Evolutionary conservation across 176 grass and related monocot genomes (phyloP), one percentile per base, ranked within the genome.

Genomic region (Alloteropsis semialata): DNA sequence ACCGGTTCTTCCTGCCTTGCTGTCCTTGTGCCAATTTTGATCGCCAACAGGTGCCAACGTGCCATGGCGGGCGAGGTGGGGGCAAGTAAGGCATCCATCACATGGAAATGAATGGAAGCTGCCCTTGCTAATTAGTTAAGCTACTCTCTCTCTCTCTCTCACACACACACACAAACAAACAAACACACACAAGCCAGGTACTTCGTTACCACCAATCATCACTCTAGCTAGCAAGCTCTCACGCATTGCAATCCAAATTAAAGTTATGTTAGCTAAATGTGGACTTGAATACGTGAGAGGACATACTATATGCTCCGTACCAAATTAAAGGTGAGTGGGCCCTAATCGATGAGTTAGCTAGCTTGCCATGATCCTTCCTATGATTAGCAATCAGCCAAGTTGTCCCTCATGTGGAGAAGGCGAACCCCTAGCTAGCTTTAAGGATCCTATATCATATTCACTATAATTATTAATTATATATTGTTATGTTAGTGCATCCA

Each of bases 361-460:
- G 33, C 48, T 38, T 44, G 74, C 66, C 86, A 89, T 84, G 87
- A 84, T 84, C 87, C 76, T 84, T 49, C 87, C 76, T 66, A 84
- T 81, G 77, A 85, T 81, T 81, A 58, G 74, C 82, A 76, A 51
- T 85, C 66, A 85, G 77, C 76, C 69, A 38, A 53, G 82, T 53
- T 89, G 76, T 89, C 76, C 87, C 82, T 81, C 87, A 75, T 84
- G 82, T 89, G 87, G 59, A 51, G 72, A 80, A 66, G n/a, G n/a
- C n/a, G n/a, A n/a, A n/a, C n/a, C n/a, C 87, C 69, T 89, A 81
- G 76, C 75, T 88, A 81, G 78, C 88, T 89, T 81, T 85, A 85
- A 85, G 83, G 88, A 89, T 85, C 62, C 25, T 34, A 68, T 57
- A 55, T 55, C 51, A 16, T 65, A 72, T 33, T 30, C 18, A 73